These are phyloP conservation scores for Beauveria caledonica DNA, from an alignment of 2,329 filamentous ascomycete genomes.

Conservation along the genomic window DNA sequence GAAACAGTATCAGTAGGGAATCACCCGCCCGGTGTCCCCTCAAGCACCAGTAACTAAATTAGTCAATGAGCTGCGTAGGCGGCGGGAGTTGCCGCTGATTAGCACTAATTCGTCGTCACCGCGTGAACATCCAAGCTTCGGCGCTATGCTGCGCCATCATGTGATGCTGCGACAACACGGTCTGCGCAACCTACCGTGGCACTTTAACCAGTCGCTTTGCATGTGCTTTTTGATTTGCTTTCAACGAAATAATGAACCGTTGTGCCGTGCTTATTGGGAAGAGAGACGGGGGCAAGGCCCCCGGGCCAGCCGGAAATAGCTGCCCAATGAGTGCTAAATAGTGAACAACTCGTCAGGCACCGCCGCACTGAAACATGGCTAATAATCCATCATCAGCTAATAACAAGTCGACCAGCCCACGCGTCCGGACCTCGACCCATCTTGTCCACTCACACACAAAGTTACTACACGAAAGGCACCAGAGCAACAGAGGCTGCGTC, in stretches of 20 bases:
- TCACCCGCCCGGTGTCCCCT: not conserved
- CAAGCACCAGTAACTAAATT: not conserved
- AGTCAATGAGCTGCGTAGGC: not conserved
- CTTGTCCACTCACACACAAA: too few relatives aligned
- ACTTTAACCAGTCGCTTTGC: not conserved
- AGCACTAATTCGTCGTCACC: not conserved
- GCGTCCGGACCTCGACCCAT: too few relatives aligned
- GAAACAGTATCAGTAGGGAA: too few relatives aligned
- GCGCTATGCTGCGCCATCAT: not conserved
- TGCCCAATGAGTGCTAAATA: slow-evolving; percentile 1
- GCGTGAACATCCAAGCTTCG: not conserved
- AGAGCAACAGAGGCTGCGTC: too few relatives aligned
- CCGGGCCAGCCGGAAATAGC: slow-evolving; percentile 1
- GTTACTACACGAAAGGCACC: too few relatives aligned
- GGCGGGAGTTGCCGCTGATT: slow-evolving; percentile 7
- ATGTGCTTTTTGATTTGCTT: not conserved
- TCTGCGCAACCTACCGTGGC: not conserved
- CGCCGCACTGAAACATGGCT: slow-evolving; percentile 4
- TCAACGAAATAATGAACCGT: not conserved
- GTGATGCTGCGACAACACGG: not conserved
- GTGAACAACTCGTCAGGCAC: not conserved
- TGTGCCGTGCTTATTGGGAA: not conserved
- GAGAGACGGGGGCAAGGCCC: too few relatives aligned
- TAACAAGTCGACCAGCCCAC: too few relatives aligned
- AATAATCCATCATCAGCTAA: not conserved